Percentiles rank a stretch among this genome's conserved stretches.
Conservation (phyloP, 148 eudicot genomes). For the Agrostemma githago region DNA sequence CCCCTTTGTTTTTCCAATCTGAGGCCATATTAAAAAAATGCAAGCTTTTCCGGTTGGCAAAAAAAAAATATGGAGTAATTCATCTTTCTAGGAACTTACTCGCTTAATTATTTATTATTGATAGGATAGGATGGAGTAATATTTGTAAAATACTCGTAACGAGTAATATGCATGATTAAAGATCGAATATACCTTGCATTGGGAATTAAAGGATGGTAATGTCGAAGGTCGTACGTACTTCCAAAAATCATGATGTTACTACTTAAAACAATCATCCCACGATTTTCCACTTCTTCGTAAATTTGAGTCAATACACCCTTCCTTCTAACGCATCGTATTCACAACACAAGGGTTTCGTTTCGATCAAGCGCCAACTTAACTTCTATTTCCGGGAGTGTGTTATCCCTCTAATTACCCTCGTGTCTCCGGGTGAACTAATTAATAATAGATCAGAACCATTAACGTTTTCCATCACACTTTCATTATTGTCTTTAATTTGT, state of each 20-base stretch:
- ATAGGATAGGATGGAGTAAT: no score
- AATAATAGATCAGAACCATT: background rate
- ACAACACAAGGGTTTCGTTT: constrained; percentile 32
- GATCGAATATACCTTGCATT: constrained; percentile 34
- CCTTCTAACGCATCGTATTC: constrained; percentile 28
- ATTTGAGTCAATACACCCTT: constrained; percentile 23
- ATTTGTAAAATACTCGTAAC: no score
- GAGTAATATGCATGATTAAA: no score
- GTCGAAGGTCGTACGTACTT: constrained; percentile 8
- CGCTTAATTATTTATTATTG: no score
- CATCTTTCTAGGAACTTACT: no score
- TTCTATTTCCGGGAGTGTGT: constrained; percentile 11
- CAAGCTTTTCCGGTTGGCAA: no score
- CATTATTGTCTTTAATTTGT: no score
- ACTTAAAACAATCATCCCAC: constrained; percentile 16
- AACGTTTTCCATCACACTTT: background rate
- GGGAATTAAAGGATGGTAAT: constrained; percentile 42
- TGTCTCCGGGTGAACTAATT: background rate
- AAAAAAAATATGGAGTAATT: no score
- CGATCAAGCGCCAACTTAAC: constrained; percentile 25
- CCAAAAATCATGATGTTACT: constrained; percentile 21
- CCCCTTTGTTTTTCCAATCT: background rate
- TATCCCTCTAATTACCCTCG: background rate
- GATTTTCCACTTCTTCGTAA: constrained; percentile 29
- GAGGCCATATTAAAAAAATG: background rate